Conservation (phyloP, 148 eudicot species). For the Rhododendron williamsianum region DNA sequence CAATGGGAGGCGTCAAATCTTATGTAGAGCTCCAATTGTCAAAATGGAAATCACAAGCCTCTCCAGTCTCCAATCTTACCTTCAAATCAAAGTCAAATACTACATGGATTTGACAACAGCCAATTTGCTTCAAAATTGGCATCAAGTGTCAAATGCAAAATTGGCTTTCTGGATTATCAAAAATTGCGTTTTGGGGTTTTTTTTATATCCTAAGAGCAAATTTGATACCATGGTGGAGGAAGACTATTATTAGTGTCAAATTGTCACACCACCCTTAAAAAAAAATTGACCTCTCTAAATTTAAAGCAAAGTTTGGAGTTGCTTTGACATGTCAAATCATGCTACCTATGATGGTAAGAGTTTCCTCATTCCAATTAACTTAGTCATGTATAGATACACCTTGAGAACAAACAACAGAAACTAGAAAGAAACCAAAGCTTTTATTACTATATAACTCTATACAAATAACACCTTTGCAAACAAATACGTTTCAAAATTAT, state of each 20-base stretch:
- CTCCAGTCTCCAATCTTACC: neutral
- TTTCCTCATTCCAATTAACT: neutral
- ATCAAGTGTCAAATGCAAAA: neutral
- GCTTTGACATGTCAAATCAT: conserved; percentile 27
- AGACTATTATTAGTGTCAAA: neutral
- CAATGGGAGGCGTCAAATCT: neutral
- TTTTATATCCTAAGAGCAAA: neutral
- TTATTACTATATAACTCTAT: neutral
- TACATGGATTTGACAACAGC: neutral
- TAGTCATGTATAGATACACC: neutral
- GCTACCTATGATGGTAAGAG: neutral
- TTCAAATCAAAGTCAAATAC: neutral
- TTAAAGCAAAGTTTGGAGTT: neutral
- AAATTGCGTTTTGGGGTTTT: too few relatives aligned
- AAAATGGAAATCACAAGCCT: too few relatives aligned
- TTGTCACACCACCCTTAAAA: neutral
- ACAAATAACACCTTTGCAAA: neutral
- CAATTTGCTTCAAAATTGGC: neutral
- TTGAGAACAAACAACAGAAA: neutral
- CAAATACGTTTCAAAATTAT: neutral
- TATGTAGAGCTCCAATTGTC: neutral
- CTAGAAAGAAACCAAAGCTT: neutral
- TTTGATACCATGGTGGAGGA: neutral
- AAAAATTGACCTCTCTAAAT: neutral
- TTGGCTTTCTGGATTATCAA: neutral